Evolutionary conservation across 306 rosid genomes (phyloP).

Genomic region (Lupinus albus): DNA sequence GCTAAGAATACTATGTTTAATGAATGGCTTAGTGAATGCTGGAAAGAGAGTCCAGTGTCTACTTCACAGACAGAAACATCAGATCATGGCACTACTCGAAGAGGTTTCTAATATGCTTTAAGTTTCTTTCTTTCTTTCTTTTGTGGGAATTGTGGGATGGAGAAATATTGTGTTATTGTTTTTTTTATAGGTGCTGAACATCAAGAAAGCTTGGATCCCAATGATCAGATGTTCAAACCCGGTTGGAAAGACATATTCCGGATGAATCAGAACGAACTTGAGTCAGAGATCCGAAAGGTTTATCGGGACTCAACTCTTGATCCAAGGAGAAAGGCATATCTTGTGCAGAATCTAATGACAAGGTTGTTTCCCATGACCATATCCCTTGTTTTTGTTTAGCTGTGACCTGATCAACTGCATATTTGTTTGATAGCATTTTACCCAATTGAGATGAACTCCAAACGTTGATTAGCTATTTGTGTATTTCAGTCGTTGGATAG

Average conservation of each 20-base stretch:
- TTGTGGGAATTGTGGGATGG: conserved; percentile 30
- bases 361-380: conserved; percentile 60
- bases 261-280: conserved; percentile 97
- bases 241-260: conserved; percentile 99
- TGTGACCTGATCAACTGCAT: conserved; percentile 26
- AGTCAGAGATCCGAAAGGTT: conserved; percentile 97
- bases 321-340: conserved; percentile 98
- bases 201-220: conserved; percentile 81
- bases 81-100: conserved; percentile 57
- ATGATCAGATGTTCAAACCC: conserved; percentile 96
- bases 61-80: conserved; percentile 49
- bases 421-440: conserved; percentile 28
- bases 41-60: conserved; percentile 83
- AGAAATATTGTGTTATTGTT: conserved; percentile 34
- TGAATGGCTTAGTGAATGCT: conserved; percentile 97
- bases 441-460: conserved; percentile 29
- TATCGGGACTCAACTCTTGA: conserved; percentile 91
- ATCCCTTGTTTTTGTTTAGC: conserved; percentile 29
- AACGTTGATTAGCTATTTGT: conserved; percentile 37
- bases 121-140: conserved; percentile 38
- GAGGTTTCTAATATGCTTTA: conserved; percentile 49
- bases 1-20: conserved; percentile 96
- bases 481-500: conserved; percentile 90
- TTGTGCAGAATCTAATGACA: conserved; percentile 96
- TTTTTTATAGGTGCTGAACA: conserved; percentile 61